Conservation (phyloP, 768 basidiomycete genomes). For the Jaapia argillacea region DNA sequence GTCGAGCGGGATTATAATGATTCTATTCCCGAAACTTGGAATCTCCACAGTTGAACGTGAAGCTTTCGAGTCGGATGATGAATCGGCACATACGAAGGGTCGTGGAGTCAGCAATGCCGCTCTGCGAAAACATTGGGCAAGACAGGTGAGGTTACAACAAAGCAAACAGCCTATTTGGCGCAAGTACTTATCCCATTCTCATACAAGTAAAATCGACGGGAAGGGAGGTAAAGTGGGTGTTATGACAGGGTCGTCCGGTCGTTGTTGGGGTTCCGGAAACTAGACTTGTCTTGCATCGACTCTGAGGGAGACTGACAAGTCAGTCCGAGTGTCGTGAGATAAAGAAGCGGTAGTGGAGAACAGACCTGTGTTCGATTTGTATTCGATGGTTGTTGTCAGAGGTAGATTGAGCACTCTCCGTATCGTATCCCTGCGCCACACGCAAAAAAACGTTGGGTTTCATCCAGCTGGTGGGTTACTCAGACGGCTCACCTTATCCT, state of each 20-base stretch:
- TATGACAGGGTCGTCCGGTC: constrained; percentile 28
- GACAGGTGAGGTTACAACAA: no score
- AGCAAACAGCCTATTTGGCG: no score
- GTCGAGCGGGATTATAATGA: no score
- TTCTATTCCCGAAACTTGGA: no score
- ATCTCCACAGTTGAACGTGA: no score
- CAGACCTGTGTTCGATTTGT: constrained; percentile 87
- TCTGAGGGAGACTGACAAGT: constrained; percentile 32
- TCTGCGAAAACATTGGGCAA: no score
- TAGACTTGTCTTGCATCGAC: constrained; percentile 84
- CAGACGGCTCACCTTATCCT: constrained; percentile 59
- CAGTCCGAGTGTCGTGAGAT: neutral
- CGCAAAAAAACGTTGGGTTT: neutral
- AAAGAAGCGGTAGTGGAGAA: neutral
- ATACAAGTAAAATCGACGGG: no score
- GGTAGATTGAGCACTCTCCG: constrained; percentile 69
- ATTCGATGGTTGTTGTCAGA: constrained; percentile 77
- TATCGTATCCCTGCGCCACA: constrained; percentile 59
- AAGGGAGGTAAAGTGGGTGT: neutral
- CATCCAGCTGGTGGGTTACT: neutral
- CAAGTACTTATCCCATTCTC: no score
- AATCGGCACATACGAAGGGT: no score
- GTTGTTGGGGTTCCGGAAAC: constrained; percentile 42
- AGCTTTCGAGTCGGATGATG: no score
- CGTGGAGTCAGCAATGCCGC: no score